Percentiles rank a stretch among this genome's conserved stretches.
Evolutionary conservation across 257 asterid genomes (phyloP).

Genomic region (Voacanga thouarsii): DNA sequence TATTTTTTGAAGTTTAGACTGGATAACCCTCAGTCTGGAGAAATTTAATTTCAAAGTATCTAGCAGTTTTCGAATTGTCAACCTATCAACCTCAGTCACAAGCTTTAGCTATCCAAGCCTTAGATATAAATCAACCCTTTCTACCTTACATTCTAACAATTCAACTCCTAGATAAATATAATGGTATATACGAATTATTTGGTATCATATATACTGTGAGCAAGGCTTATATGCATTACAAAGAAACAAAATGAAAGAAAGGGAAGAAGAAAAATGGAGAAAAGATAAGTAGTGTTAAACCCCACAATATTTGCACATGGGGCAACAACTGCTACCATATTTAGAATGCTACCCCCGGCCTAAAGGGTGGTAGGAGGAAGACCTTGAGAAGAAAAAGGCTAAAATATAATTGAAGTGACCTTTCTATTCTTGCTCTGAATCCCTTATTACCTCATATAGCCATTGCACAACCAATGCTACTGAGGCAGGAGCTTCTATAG

Average conservation of each 20-base stretch:
- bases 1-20: slow-evolving; percentile 74
- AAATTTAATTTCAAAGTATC: slow-evolving; percentile 78
- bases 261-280: background rate
- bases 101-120: slow-evolving; percentile 71
- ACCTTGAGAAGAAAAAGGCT: slow-evolving; percentile 27
- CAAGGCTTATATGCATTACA: background rate
- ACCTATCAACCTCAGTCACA: slow-evolving; percentile 57
- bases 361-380: slow-evolving; percentile 67
- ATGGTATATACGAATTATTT: background rate
- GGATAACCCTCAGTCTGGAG: slow-evolving; percentile 57
- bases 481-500: slow-evolving; percentile 43
- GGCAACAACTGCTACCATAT: slow-evolving; percentile 34
- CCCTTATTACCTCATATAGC: slow-evolving; percentile 45
- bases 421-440: slow-evolving; percentile 55
- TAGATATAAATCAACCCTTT: slow-evolving; percentile 55
- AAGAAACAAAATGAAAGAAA: background rate
- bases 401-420: slow-evolving; percentile 44
- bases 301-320: slow-evolving; percentile 36
- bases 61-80: slow-evolving; percentile 67
- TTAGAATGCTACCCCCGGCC: slow-evolving; percentile 63
- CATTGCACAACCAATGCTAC: slow-evolving; percentile 57
- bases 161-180: slow-evolving; percentile 29
- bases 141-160: slow-evolving; percentile 65
- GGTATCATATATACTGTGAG: background rate
- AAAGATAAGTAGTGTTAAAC: slow-evolving; percentile 2